These are phyloP conservation scores for Corchorus olitorius DNA, from an alignment of 345 rosid genomes.

Conservation along the genomic window DNA sequence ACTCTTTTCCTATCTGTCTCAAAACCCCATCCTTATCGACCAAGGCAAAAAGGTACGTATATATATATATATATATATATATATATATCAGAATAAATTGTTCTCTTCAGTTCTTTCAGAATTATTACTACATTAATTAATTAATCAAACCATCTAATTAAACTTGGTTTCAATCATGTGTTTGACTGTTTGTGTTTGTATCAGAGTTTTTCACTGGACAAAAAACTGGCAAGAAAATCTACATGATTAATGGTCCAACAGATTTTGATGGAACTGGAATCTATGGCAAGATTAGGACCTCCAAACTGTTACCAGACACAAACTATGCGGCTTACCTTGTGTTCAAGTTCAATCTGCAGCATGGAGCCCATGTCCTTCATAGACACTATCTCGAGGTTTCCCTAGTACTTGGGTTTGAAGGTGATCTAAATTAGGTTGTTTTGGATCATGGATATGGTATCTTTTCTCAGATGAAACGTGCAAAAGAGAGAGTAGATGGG, in stretches of 20 bases:
- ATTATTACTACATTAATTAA: neutral
- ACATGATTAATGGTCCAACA: neutral
- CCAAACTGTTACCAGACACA: constrained; percentile 31
- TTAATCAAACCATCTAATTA: neutral
- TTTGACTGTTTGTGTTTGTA: too few species aligned
- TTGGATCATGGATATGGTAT: neutral
- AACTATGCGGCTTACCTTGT: constrained; percentile 35
- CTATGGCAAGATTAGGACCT: constrained; percentile 25
- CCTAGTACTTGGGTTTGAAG: constrained; percentile 9
- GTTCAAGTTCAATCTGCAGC: constrained; percentile 26
- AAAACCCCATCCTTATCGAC: constrained; percentile 32
- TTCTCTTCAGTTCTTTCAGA: neutral
- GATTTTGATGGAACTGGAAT: constrained; percentile 36
- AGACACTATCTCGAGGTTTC: constrained; percentile 16
- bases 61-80: too few species aligned
- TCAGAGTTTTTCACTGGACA: constrained; percentile 7
- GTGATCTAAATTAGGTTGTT: neutral
- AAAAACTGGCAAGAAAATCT: neutral
- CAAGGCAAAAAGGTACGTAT: constrained; percentile 38
- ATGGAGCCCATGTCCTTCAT: constrained; percentile 16
- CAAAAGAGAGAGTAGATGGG: constrained; percentile 32
- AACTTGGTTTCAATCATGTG: neutral
- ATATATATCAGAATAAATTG: too few species aligned
- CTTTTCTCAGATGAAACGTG: neutral
- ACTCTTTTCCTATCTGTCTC: constrained; percentile 33